phyloP scores from a whole-genome alignment of 2,329 filamentous ascomycete genomes.

The Epicoccum sorghinum region DNA sequence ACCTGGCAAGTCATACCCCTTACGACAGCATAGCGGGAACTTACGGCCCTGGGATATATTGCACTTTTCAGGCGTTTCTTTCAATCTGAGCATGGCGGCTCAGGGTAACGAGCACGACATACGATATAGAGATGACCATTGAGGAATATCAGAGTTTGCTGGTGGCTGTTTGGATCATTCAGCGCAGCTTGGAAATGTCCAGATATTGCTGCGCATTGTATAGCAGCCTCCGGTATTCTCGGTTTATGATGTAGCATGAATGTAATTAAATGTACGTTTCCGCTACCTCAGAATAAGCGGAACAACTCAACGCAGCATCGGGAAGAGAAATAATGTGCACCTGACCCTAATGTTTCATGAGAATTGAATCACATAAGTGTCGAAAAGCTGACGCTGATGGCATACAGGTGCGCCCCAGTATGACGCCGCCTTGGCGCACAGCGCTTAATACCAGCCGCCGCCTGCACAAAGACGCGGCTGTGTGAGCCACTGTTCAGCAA shows the following conservation, averaged over 20 bases:
- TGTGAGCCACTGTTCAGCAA: slow-evolving; percentile 15
- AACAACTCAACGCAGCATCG: too few relatives aligned
- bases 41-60: slow-evolving; percentile 32
- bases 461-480: slow-evolving; percentile 9
- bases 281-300: background rate
- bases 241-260: slow-evolving; percentile 34
- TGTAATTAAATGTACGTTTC: slow-evolving; percentile 12
- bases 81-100: slow-evolving; percentile 6
- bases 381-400: too few relatives aligned
- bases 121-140: slow-evolving; percentile 7
- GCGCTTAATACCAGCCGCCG: slow-evolving; percentile 11
- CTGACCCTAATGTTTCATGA: too few relatives aligned
- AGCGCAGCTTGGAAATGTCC: slow-evolving; percentile 27
- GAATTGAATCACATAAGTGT: too few relatives aligned
- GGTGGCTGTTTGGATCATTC: slow-evolving; percentile 19
- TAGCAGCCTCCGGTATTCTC: slow-evolving; percentile 24
- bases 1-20: slow-evolving; percentile 47
- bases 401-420: background rate
- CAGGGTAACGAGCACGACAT: slow-evolving; percentile 11
- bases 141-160: slow-evolving; percentile 9
- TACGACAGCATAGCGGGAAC: slow-evolving; percentile 46
- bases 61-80: slow-evolving; percentile 16
- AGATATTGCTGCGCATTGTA: slow-evolving; percentile 24
- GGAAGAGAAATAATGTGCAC: too few relatives aligned
- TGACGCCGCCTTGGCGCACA: slow-evolving; percentile 13